phyloP scores from a whole-genome alignment of 1,139 yeast species.

The Taphrina betulina region DNA sequence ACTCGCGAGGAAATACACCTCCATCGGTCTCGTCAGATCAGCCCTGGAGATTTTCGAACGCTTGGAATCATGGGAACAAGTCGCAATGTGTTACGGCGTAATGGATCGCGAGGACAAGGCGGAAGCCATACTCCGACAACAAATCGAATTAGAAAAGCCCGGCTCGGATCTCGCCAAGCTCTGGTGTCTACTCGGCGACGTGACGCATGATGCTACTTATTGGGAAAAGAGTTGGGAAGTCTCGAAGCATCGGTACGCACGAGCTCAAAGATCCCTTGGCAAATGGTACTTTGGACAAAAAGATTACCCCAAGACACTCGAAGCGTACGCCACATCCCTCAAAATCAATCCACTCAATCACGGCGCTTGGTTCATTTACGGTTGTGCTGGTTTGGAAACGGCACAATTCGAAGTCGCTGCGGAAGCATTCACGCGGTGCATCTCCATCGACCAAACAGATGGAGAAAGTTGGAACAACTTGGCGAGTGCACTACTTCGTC shows the following conservation, averaged over 20 bases:
- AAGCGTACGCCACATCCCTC: conserved; percentile 72
- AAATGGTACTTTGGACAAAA: conserved; percentile 60
- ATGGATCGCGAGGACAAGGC: conserved; percentile 75
- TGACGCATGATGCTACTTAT: conserved; percentile 67
- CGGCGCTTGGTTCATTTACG: conserved; percentile 90
- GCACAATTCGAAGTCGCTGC: conserved; percentile 75
- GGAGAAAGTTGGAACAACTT: conserved; percentile 93
- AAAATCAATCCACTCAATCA: conserved; percentile 71
- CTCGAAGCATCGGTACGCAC: conserved; percentile 62
- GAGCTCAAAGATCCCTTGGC: conserved; percentile 83
- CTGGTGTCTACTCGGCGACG: conserved; percentile 79
- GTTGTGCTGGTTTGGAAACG: conserved; percentile 81
- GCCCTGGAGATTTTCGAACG: conserved; percentile 89
- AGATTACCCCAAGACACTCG: conserved; percentile 58
- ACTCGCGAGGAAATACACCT: conserved; percentile 84
- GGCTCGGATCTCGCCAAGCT: conserved; percentile 76
- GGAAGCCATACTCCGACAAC: conserved; percentile 54
- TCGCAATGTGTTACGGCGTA: conserved; percentile 87
- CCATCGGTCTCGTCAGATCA: conserved; percentile 78
- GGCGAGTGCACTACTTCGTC: conserved; percentile 70
- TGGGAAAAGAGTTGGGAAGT: conserved; percentile 90
- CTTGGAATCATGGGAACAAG: conserved; percentile 71
- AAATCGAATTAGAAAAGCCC: conserved; percentile 48
- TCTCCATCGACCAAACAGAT: conserved; percentile 77
- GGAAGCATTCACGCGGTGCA: conserved; percentile 90